Percentiles rank a stretch among this genome's conserved stretches.
phyloP scores from a whole-genome alignment of 2,329 filamentous ascomycete genomes.

The Diaporthe eres region DNA sequence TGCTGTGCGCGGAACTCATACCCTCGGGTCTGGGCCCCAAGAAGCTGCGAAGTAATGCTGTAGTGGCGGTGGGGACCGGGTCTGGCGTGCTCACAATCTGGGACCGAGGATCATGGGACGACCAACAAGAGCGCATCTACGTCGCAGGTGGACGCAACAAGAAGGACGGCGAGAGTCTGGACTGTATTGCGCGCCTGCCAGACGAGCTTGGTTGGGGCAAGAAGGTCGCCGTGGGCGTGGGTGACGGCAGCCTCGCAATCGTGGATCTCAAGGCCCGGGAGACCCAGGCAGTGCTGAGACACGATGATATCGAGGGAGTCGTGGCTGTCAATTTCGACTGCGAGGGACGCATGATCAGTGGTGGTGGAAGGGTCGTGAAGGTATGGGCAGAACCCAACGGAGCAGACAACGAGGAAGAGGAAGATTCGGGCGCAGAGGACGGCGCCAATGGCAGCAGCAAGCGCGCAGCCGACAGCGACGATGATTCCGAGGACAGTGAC shows the following conservation, averaged over 20 bases:
- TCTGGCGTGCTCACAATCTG: conserved; percentile 90
- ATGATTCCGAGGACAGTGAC: conserved; percentile 56
- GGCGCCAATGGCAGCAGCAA: conserved; percentile 55
- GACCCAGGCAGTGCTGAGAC: conserved; percentile 76
- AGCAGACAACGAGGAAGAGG: conserved; percentile 62
- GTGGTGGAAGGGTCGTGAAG: conserved; percentile 88
- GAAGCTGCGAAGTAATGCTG: conserved; percentile 75
- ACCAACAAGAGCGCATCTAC: conserved; percentile 90
- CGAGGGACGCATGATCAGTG: conserved; percentile 88
- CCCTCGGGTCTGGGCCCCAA: conserved; percentile 78
- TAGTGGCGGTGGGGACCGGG: conserved; percentile 81
- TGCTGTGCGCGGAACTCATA: conserved; percentile 86
- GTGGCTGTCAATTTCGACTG: conserved; percentile 87
- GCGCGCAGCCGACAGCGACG: conserved; percentile 61
- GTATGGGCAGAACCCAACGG: conserved; percentile 85
- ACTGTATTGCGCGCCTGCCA: conserved; percentile 81
- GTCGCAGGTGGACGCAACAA: conserved; percentile 72
- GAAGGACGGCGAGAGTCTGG: conserved; percentile 80
- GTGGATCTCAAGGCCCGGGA: conserved; percentile 82
- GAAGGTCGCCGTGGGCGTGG: conserved; percentile 83
- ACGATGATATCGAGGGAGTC: conserved; percentile 91
- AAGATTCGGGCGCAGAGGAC: conserved; percentile 58
- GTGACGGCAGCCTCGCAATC: conserved; percentile 84
- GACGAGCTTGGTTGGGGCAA: conserved; percentile 77
- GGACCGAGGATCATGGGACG: conserved; percentile 96